phyloP scores from a whole-genome alignment of 192 early-diverging fungal species.

The Coemansia sp. region DNA sequence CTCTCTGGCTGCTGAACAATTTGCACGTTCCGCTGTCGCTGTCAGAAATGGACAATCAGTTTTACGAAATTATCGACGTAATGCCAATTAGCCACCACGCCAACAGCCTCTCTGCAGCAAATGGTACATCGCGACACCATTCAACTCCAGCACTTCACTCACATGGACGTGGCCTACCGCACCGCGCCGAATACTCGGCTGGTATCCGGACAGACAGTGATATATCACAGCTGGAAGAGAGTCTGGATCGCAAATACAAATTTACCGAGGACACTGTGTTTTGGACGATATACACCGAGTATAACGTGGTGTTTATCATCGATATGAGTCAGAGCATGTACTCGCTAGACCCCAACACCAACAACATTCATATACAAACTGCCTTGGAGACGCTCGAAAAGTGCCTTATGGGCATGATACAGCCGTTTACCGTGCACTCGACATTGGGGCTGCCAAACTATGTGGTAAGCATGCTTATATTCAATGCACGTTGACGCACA shows the following conservation, averaged over 20 bases:
- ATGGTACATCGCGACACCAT: slow-evolving; percentile 14
- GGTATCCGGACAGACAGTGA: slow-evolving; percentile 5
- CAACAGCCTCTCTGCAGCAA: not conserved
- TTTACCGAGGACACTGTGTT: slow-evolving; percentile 53
- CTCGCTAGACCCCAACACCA: slow-evolving; percentile 50
- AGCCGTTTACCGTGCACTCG: slow-evolving; percentile 38
- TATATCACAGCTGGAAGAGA: slow-evolving; percentile 28
- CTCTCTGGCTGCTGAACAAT: slow-evolving; percentile 47
- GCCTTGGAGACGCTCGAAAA: slow-evolving; percentile 54
- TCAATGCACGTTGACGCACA: not conserved
- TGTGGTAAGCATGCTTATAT: slow-evolving; percentile 22
- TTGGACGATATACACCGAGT: slow-evolving; percentile 40
- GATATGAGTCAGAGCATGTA: slow-evolving; percentile 59
- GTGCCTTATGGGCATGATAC: slow-evolving; percentile 53
- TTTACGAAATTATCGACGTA: slow-evolving; percentile 35
- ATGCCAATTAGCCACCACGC: slow-evolving; percentile 5
- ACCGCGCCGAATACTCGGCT: slow-evolving; percentile 16
- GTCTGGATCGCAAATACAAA: slow-evolving; percentile 45
- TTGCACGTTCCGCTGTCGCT: slow-evolving; percentile 45
- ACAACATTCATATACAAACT: slow-evolving; percentile 41
- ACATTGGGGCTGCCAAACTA: slow-evolving; percentile 34
- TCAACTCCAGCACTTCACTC: slow-evolving; percentile 9
- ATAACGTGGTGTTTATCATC: slow-evolving; percentile 54
- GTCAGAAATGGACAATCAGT: slow-evolving; percentile 35
- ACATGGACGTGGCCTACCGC: slow-evolving; percentile 12